Conservation (phyloP, 805 yeast genomes). For the Suhomyces sp. region DNA sequence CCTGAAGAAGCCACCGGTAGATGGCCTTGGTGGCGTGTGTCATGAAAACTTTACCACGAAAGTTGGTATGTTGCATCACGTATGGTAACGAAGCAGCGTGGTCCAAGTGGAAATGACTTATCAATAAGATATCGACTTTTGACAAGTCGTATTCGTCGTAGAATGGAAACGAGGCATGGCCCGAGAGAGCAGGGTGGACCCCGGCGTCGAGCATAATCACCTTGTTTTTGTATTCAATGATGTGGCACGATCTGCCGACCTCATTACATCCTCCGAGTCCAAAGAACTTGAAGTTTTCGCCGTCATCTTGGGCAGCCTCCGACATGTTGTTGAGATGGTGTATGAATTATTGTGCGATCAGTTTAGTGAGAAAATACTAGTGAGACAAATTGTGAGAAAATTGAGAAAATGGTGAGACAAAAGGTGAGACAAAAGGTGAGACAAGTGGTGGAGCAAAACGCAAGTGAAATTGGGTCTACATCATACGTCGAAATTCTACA, state of each 20-base stretch:
- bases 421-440: not conserved
- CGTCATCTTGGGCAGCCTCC: slow-evolving; percentile 20
- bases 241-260: slow-evolving; percentile 95
- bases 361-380: not conserved
- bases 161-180: slow-evolving; percentile 88
- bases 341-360: not conserved
- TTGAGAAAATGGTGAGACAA: too few relatives aligned
- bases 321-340: not conserved
- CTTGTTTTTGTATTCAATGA: slow-evolving; percentile 87
- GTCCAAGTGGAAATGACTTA: slow-evolving; percentile 94
- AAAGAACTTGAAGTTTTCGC: slow-evolving; percentile 58
- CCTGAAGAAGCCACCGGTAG: slow-evolving; percentile 90
- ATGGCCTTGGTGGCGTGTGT: slow-evolving; percentile 99
- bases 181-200: slow-evolving; percentile 92
- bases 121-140: slow-evolving; percentile 78
- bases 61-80: slow-evolving; percentile 94
- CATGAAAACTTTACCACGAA: slow-evolving; percentile 96
- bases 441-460: not conserved
- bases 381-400: not conserved
- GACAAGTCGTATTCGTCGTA: slow-evolving; percentile 93
- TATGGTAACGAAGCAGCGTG: slow-evolving; percentile 98
- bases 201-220: slow-evolving; percentile 98
- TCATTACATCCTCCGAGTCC: slow-evolving; percentile 98
- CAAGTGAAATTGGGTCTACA: not conserved
- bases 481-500: not conserved